A percentile compares a stretch with the other conserved stretches of the same genome.
Evolutionary conservation across 768 basidiomycete species (phyloP).

Genomic region (Trametes elegans): DNA sequence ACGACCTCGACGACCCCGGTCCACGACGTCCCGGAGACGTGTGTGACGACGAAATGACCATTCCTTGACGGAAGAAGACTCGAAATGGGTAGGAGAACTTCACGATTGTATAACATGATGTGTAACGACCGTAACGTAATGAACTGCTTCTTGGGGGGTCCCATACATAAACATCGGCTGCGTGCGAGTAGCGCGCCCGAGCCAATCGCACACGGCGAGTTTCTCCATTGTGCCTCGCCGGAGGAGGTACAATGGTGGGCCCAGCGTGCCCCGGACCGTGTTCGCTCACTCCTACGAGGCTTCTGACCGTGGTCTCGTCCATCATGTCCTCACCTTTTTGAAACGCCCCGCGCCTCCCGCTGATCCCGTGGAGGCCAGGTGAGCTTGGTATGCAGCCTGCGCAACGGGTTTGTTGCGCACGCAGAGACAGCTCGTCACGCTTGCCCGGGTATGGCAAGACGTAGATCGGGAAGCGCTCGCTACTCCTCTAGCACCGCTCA

Average conservation of each 20-base stretch:
- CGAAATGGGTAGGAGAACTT: not conserved
- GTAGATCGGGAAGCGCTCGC: not conserved
- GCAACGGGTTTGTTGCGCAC: not conserved
- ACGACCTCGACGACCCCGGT: no score
- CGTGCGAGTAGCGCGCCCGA: not conserved
- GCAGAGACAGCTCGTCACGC: not conserved
- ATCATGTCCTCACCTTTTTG: no score
- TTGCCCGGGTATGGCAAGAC: not conserved
- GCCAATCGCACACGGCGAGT: not conserved
- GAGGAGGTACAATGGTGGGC: no score
- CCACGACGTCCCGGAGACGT: not conserved
- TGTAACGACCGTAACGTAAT: not conserved
- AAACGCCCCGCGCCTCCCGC: not conserved
- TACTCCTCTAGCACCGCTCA: not conserved
- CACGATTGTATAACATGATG: conserved; percentile 1
- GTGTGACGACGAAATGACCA: not conserved
- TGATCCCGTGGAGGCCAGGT: not conserved
- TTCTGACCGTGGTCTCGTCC: no score
- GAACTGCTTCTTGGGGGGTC: not conserved
- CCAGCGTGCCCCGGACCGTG: no score
- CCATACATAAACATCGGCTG: not conserved
- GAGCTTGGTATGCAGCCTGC: not conserved
- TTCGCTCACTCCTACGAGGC: no score
- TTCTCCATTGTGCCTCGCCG: not conserved
- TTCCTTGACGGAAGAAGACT: not conserved